Evolutionary conservation across 1,284 basidiomycete genomes (phyloP).

Genomic region (Phylloporus gajari): DNA sequence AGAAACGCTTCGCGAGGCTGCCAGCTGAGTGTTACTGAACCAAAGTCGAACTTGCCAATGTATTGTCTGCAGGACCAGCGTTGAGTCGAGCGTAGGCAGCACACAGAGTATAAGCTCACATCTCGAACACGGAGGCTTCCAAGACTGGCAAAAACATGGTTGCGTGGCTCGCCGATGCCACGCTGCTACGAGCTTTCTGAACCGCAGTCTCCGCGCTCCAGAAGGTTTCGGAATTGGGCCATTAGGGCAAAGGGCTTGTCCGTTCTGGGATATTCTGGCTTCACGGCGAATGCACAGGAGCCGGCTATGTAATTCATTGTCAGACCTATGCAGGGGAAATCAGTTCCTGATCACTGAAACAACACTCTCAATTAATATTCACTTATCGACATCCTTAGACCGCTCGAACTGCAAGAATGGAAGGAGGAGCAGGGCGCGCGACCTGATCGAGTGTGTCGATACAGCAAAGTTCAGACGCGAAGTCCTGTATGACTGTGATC

Average conservation of each 20-base stretch:
- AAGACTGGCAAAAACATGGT: conserved; percentile 18
- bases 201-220: conserved; percentile 19
- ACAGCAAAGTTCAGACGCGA: too few species aligned
- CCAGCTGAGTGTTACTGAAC: conserved; percentile 7
- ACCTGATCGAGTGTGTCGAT: too few species aligned
- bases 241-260: neutral
- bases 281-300: conserved; percentile 36
- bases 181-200: neutral
- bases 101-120: conserved; percentile 21
- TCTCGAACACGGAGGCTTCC: conserved; percentile 41
- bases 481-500: too few species aligned
- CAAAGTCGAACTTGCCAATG: conserved; percentile 32
- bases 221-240: neutral
- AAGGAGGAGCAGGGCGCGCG: too few species aligned
- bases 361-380: neutral
- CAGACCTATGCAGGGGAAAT: conserved; percentile 11
- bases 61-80: conserved; percentile 33
- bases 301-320: conserved; percentile 21
- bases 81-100: neutral
- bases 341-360: neutral
- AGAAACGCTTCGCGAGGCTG: neutral
- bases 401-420: too few species aligned
- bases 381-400: conserved; percentile 6
- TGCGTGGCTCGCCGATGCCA: neutral
- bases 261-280: conserved; percentile 17